These are phyloP conservation scores for Boletus sp. DNA, from an alignment of 768 basidiomycete species.

Conservation along the genomic window DNA sequence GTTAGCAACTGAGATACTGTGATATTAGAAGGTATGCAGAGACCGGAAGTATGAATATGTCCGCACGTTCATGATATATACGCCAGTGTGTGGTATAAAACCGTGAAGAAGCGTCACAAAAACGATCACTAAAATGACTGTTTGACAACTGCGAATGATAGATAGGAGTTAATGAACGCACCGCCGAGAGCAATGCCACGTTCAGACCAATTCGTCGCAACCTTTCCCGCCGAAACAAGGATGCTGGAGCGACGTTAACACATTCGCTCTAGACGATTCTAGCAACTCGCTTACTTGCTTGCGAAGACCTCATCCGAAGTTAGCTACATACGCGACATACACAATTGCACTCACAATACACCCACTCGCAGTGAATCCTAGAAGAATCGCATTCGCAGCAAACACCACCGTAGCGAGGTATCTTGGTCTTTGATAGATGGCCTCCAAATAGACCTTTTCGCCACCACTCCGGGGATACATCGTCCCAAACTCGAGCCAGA, in stretches of 20 bases:
- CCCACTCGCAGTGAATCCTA: conserved; percentile 41
- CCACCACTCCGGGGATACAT: conserved; percentile 63
- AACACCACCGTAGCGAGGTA: conserved; percentile 50
- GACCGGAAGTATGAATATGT: not conserved
- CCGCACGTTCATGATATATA: conserved; percentile 55
- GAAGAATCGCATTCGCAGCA: conserved; percentile 46
- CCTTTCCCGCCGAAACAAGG: conserved; percentile 44
- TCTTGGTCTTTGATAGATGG: conserved; percentile 46
- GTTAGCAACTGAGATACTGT: conserved; percentile 36
- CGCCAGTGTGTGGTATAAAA: conserved; percentile 46
- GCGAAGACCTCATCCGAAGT: conserved; percentile 30
- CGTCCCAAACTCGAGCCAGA: conserved; percentile 62
- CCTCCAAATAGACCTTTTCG: conserved; percentile 64
- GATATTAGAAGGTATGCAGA: conserved; percentile 10
- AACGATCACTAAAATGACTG: conserved; percentile 40
- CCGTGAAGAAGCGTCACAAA: conserved; percentile 54
- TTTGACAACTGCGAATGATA: not conserved
- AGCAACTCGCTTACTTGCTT: conserved; percentile 24
- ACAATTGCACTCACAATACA: conserved; percentile 42
- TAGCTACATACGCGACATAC: not conserved
- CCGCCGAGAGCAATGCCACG: conserved; percentile 62
- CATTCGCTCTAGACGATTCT: fast-evolving
- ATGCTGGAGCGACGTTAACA: conserved; percentile 36
- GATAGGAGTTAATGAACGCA: conserved; percentile 14
- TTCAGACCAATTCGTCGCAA: conserved; percentile 48